Conservation (phyloP, 371 early-diverging fungal genomes). For the Batrachochytrium dendrobatidis region DNA sequence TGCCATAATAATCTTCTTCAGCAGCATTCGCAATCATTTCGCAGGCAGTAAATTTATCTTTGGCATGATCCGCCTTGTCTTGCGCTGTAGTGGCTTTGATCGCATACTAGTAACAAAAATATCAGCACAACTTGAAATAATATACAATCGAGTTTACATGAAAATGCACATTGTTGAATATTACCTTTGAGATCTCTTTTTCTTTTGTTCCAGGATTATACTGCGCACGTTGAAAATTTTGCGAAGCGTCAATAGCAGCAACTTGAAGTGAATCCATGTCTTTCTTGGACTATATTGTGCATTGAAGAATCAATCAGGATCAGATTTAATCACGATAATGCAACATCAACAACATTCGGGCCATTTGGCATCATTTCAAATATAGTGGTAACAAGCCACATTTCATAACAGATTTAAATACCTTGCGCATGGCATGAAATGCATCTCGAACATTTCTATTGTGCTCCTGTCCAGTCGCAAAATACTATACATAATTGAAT, state of each 20-base stretch:
- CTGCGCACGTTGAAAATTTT: conserved; percentile 19
- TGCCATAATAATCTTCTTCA: conserved; percentile 28
- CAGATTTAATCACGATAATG: too few species aligned
- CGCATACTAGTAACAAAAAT: conserved; percentile 11
- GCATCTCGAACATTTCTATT: conserved; percentile 28
- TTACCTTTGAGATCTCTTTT: conserved; percentile 28
- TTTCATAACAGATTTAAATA: neutral
- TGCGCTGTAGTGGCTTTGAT: conserved; percentile 19
- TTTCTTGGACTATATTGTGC: conserved; percentile 17
- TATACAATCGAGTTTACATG: neutral
- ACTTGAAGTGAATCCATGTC: conserved; percentile 19
- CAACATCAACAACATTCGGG: too few species aligned
- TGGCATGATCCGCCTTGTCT: conserved; percentile 27
- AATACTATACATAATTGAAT: too few species aligned
- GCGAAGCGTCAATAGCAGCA: conserved; percentile 17
- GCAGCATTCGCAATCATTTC: conserved; percentile 24
- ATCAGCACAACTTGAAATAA: neutral
- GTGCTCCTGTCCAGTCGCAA: conserved; percentile 30
- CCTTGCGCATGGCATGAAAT: conserved; percentile 21
- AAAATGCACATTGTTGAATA: neutral
- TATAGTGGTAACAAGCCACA: neutral
- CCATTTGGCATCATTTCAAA: neutral
- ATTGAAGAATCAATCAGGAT: neutral
- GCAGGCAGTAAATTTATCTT: conserved; percentile 25
- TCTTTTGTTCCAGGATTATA: conserved; percentile 17